Base-by-base conservation (phyloP, 805 yeast species). In the Danielia reshetovae region DNA sequence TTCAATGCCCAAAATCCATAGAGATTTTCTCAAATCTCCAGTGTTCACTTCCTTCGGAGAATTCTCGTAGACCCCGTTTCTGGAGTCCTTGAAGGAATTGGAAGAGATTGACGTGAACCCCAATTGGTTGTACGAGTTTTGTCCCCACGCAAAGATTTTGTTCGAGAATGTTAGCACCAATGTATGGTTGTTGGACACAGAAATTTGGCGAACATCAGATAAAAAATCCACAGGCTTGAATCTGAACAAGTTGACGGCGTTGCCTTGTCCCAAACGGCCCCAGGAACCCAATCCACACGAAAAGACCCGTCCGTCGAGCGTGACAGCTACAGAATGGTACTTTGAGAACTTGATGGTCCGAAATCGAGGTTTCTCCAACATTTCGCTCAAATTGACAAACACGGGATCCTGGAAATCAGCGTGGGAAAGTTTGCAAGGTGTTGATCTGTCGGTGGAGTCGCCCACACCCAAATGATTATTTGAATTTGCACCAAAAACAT, bases 71-170 rank as follows among this genome's bases (percentile, higher is more conserved):
- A 44, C 36, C 17, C 64, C 70, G 7, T 47, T 30, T 17, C 46
- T 49, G 5, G 49, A 55, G 17, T 49, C 52, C 11, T 47, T 39
- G 10, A 42, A 36, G 6, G 49, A 30, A 18, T 44, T 34, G 15
- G 45, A 21, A 7, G 35, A 31, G 5, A 48, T 29, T 2, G 48
- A 24, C 5, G 59, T 45, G 23, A 47, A 50, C 0, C 95, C 95
- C 15, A 85, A 56, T 52, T 85, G 94, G n/a, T 72, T 73, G 52
- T 57, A 70, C 12, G 69, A 64, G 49, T 85, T 85, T 40, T 77
- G 68, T 0, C 97, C 97, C 95, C 96, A 89, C 0, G 88, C 59
- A 42, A 68, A 82, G 2, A 86, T 62, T n/a, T 70, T 70, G 24
- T 78, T 77, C 11, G 57, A 45, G 0, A 60, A 49, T 0, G 82